These are phyloP conservation scores for Hypoxylon fragiforme DNA, from an alignment of 495 filamentous ascomycete genomes.

Conservation along the genomic window DNA sequence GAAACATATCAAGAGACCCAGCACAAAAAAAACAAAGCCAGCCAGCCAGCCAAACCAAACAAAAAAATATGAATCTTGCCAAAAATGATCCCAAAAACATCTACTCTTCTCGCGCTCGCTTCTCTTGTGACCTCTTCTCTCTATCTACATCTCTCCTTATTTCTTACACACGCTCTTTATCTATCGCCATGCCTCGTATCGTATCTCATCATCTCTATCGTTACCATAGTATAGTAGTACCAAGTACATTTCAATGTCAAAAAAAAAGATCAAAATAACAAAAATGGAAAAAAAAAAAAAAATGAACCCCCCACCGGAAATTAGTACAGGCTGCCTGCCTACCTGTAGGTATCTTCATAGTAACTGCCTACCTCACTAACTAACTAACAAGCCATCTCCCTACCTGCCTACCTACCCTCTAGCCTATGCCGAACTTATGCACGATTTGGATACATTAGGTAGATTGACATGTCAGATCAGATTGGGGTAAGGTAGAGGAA, in stretches of 20 bases:
- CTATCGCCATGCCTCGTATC: too few species aligned
- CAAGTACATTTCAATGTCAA: too few species aligned
- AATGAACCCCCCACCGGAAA: too few species aligned
- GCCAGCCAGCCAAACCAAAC: constrained; percentile 4
- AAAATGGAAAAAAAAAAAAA: too few species aligned
- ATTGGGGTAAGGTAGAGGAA: too few species aligned
- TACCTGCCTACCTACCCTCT: constrained; percentile 16
- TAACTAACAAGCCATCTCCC: constrained; percentile 17
- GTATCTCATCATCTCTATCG: too few species aligned
- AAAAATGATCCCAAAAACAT: constrained; percentile 18
- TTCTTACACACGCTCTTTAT: not conserved
- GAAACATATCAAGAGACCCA: constrained; percentile 25
- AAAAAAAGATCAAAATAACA: too few species aligned
- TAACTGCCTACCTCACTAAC: not conserved
- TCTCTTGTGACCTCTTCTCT: not conserved
- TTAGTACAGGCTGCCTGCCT: too few species aligned
- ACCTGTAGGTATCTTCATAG: too few species aligned
- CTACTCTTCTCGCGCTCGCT: not conserved
- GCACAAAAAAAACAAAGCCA: constrained; percentile 9
- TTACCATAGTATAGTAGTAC: too few species aligned
- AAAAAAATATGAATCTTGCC: constrained; percentile 27
- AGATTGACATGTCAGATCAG: constrained; percentile 31
- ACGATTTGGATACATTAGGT: constrained; percentile 37
- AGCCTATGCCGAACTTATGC: constrained; percentile 35
- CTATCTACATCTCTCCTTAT: not conserved